Base-by-base conservation (phyloP, 768 basidiomycete species). In the Hericium rajendrae region DNA sequence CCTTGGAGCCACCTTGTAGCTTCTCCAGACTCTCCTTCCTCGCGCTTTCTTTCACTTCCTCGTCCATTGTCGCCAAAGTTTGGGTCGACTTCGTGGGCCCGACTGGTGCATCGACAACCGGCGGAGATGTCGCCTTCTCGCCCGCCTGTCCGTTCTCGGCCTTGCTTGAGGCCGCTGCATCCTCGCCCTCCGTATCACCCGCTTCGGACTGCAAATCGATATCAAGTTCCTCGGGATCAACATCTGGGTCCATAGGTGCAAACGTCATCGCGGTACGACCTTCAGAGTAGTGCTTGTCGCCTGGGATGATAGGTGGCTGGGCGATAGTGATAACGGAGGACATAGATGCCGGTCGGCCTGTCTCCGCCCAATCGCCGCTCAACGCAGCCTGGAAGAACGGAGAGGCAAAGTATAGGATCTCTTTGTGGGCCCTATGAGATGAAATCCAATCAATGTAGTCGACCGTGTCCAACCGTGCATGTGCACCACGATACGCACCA, bases 331-430 rank as follows among this genome's bases (percentile, higher is more conserved):
- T 86, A 37, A 91, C 77, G 51, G 89, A 91, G 24, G 86, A 89
- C 76, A 87, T 82, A 56, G 87, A 91, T 22, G 76, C 80, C 18
- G 86, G 88, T 40, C 88, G 78, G 38, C 85, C 87, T 6, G 86
- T 94, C 72, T 95, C 93, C 12, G 88, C 88, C 93, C 93, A 95
- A 65, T 89, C 82, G 8, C 93, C 93, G 63, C 90, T 90, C 50
- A 95, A 74, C 9, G 91, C 86, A 16, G 90, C 91, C 70, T 94
- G 86, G 69, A 95, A 95, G 76, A 95, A 95, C 0, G 93, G 91
- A n/a, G 91, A 94, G 4, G 92, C 88, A 67, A 93, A 95, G 71
- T 85, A 88, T 6, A 95, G 74, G 28, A 95, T 82, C 67, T 94
- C 92, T 69, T 91, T 93, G 72, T 95, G 93, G 0, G 88, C 86